Evolutionary conservation across 1,139 yeast genomes (phyloP).

Genomic region (Magnusiomyces fungicola): DNA sequence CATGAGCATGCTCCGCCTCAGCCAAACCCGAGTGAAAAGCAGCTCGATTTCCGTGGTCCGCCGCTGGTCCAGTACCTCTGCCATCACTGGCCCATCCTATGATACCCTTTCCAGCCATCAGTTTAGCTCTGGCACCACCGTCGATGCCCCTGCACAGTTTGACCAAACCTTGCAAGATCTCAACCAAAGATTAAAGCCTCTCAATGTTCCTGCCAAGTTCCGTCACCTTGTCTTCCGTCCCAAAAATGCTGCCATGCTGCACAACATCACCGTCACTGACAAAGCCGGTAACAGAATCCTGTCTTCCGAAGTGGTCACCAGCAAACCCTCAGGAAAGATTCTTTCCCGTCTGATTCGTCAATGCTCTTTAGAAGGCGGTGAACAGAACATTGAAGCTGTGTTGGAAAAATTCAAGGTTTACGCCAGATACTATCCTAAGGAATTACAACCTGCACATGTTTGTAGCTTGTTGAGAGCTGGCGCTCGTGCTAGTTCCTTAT

Average conservation of each 20-base stretch:
- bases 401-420: slow-evolving; percentile 4
- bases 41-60: too few relatives aligned
- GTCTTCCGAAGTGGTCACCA: slow-evolving; percentile 11
- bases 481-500: slow-evolving; percentile 12
- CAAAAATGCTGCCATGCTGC: slow-evolving; percentile 11
- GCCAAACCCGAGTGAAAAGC: too few relatives aligned
- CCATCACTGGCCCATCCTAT: neutral
- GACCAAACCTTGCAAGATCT: slow-evolving; percentile 10
- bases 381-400: slow-evolving; percentile 4
- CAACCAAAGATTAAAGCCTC: slow-evolving; percentile 10
- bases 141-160: slow-evolving; percentile 8
- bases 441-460: slow-evolving; percentile 11
- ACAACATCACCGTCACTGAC: slow-evolving; percentile 8
- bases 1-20: too few relatives aligned
- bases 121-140: neutral
- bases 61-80: too few relatives aligned
- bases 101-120: neutral
- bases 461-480: slow-evolving; percentile 11
- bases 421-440: slow-evolving; percentile 11
- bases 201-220: slow-evolving; percentile 13
- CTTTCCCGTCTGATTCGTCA: slow-evolving; percentile 11
- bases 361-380: slow-evolving; percentile 8
- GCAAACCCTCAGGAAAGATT: slow-evolving; percentile 13
- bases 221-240: slow-evolving; percentile 14
- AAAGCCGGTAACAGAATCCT: slow-evolving; percentile 12